A percentile compares a stretch with the other conserved stretches of the same genome.
Conservation (phyloP, 306 rosid genomes). For the Sesbania bispinosa region DNA sequence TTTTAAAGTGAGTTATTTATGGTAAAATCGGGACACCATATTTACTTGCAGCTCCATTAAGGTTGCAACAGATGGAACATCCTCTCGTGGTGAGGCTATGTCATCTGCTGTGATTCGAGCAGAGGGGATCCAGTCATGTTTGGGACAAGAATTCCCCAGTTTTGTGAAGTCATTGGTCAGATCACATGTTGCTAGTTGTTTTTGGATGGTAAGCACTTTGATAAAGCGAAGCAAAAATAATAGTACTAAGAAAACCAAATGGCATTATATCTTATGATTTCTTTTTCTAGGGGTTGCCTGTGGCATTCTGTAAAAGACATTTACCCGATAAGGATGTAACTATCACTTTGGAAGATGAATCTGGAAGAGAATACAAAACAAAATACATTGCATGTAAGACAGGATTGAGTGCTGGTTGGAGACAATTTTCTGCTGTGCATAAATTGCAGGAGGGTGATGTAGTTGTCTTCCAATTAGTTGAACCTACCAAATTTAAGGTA, state of each 20-base stretch:
- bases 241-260: not conserved
- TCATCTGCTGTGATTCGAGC: conserved; percentile 82
- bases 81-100: conserved; percentile 60
- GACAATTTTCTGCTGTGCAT: conserved; percentile 83
- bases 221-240: not conserved
- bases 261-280: not conserved
- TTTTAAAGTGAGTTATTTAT: not conserved
- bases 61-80: conserved; percentile 38
- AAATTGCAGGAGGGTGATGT: conserved; percentile 86
- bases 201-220: conserved; percentile 73
- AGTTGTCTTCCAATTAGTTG: conserved; percentile 79
- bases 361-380: conserved; percentile 53
- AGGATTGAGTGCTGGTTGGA: conserved; percentile 94
- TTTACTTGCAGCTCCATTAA: conserved; percentile 48
- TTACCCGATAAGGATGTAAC: conserved; percentile 66
- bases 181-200: conserved; percentile 83
- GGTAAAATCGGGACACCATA: not conserved
- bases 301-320: conserved; percentile 62
- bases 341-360: conserved; percentile 74
- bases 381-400: conserved; percentile 84
- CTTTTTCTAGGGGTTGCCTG: conserved; percentile 63
- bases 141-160: conserved; percentile 56
- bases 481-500: conserved; percentile 81
- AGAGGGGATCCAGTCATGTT: conserved; percentile 50
- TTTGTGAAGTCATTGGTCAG: conserved; percentile 89